Percentiles rank a stretch among this genome's conserved stretches.
These are phyloP conservation scores for Sporothrix luriei DNA, from an alignment of 2,329 filamentous ascomycete species.

Conservation along the genomic window DNA sequence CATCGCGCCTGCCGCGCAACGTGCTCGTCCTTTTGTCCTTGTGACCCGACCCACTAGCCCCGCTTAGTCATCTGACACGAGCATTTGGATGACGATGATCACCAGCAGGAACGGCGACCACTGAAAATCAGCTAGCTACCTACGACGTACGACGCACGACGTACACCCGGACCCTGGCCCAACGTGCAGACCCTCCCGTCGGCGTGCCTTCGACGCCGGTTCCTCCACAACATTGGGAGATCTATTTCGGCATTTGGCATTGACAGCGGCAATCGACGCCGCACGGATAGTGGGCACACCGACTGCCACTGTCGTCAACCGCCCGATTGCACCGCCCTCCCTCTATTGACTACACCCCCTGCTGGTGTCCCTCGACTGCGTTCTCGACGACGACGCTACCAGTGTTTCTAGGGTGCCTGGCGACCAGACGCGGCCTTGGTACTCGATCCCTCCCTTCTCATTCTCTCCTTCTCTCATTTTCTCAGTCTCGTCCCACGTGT, in stretches of 20 bases:
- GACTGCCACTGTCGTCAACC: constrained; percentile 1
- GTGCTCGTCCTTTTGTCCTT: constrained; percentile 1
- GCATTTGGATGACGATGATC: constrained; percentile 29
- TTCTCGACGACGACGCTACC: not conserved
- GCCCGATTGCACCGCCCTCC: not conserved
- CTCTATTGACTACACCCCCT: not conserved
- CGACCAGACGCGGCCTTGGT: not conserved
- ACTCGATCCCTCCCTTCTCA: not conserved
- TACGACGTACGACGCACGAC: not conserved
- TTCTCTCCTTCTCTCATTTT: too few species aligned
- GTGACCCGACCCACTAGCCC: constrained; percentile 15
- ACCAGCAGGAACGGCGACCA: not conserved
- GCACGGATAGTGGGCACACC: not conserved
- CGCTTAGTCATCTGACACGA: constrained; percentile 30
- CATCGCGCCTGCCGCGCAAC: not conserved
- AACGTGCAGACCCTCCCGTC: not conserved
- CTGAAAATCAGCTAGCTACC: not conserved
- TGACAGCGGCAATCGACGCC: not conserved
- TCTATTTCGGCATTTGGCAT: constrained; percentile 9
- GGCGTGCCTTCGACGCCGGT: not conserved
- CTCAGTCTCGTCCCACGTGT: not conserved
- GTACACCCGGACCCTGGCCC: not conserved
- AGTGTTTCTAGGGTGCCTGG: not conserved
- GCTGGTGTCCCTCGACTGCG: not conserved
- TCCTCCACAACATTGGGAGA: not conserved